These are phyloP conservation scores for Cryptosporidium ubiquitum DNA, from an alignment of 169 alveolate genomes.

Conservation along the genomic window DNA sequence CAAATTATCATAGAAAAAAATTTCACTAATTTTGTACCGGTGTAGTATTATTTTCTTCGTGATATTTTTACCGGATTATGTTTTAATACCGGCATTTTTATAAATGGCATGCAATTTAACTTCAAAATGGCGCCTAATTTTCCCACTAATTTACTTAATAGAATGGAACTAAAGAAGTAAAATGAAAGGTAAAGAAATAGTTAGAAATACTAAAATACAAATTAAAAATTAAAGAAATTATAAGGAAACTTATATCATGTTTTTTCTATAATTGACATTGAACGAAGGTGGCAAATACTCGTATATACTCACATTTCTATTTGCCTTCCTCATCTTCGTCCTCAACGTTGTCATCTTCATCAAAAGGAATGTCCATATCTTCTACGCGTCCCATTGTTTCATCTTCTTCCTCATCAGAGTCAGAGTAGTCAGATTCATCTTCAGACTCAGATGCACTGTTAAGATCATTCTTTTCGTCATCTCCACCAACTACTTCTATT, in stretches of 20 bases:
- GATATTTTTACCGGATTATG: neutral
- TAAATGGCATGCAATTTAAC: neutral
- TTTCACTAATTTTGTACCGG: neutral
- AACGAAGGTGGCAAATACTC: neutral
- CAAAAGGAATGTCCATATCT: constrained; percentile 81
- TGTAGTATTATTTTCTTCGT: neutral
- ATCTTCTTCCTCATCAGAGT: constrained; percentile 84
- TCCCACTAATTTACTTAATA: neutral
- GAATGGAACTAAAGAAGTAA: neutral
- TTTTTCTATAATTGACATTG: neutral
- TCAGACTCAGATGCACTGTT: constrained; percentile 82
- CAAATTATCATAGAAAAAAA: neutral
- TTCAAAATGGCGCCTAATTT: neutral
- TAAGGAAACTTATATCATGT: constrained; percentile 3
- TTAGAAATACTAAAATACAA: neutral
- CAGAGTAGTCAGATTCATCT: constrained; percentile 81
- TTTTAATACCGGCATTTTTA: neutral
- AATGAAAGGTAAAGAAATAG: neutral
- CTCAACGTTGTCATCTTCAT: constrained; percentile 66
- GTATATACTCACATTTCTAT: constrained; percentile 30
- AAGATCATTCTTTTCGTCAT: constrained; percentile 87
- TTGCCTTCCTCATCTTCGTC: constrained; percentile 84
- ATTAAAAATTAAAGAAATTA: neutral
- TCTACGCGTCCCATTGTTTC: constrained; percentile 87
- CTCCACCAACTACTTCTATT: constrained; percentile 89